Evolutionary conservation across 2,329 filamentous ascomycete genomes (phyloP).

Genomic region (Aureobasidium namibiae): DNA sequence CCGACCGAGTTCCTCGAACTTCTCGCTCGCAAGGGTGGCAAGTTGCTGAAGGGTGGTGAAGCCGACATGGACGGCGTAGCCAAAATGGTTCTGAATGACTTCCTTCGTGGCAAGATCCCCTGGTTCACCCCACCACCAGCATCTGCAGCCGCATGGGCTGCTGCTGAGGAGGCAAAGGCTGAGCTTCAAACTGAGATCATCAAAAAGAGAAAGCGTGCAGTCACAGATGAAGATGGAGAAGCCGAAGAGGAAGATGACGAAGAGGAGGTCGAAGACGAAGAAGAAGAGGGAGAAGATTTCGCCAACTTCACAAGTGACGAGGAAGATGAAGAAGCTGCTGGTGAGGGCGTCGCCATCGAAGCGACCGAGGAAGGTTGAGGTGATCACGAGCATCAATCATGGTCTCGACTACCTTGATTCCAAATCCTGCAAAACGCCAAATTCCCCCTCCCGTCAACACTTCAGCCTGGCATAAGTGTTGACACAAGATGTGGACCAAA

Average conservation of each 20-base stretch:
- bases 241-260: conserved; percentile 13
- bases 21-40: conserved; percentile 76
- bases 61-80: conserved; percentile 90
- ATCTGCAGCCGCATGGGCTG: conserved; percentile 37
- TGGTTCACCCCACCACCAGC: conserved; percentile 82
- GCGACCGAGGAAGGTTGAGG: conserved; percentile 10
- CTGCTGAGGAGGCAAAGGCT: conserved; percentile 56
- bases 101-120: conserved; percentile 86
- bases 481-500: not conserved
- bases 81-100: conserved; percentile 95
- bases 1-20: conserved; percentile 78
- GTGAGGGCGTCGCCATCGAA: not conserved
- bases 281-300: conserved; percentile 26
- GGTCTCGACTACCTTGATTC: not conserved
- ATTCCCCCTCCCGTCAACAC: not conserved
- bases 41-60: conserved; percentile 85
- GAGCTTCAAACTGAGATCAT: conserved; percentile 78
- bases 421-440: not conserved
- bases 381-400: not conserved
- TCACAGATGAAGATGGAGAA: conserved; percentile 27
- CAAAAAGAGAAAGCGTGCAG: conserved; percentile 60
- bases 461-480: not conserved
- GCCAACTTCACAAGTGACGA: conserved; percentile 19
- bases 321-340: conserved; percentile 17
- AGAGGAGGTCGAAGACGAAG: conserved; percentile 46